Conservation (phyloP, 1,284 basidiomycete genomes). For the Ganoderma lingzhi region DNA sequence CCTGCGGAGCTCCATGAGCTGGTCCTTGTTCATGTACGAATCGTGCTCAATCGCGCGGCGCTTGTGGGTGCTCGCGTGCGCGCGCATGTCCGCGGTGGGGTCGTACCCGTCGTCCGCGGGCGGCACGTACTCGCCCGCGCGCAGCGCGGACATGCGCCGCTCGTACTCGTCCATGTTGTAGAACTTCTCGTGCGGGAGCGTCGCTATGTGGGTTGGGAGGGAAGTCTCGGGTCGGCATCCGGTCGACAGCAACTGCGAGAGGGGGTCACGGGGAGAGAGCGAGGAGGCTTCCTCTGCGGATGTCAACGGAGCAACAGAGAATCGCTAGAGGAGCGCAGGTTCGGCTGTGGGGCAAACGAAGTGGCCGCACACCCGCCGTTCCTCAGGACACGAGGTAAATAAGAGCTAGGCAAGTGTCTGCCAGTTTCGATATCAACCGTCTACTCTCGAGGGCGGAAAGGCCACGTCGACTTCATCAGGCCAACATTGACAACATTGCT, state of each 20-base stretch:
- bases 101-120: constrained; percentile 78
- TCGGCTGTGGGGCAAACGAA: no score
- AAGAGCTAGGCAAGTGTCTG: no score
- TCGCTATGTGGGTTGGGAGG: constrained; percentile 57
- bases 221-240: constrained; percentile 8
- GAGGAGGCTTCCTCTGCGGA: no score
- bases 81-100: constrained; percentile 80
- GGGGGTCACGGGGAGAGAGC: no score
- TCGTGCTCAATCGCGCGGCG: constrained; percentile 68
- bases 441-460: no score
- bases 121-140: constrained; percentile 80
- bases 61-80: constrained; percentile 73
- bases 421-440: no score
- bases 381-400: no score
- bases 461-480: no score
- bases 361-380: no score
- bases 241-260: neutral
- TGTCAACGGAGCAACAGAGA: no score
- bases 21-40: constrained; percentile 77
- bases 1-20: constrained; percentile 79
- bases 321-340: no score
- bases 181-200: constrained; percentile 91
- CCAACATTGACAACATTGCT: no score
- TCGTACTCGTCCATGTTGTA: constrained; percentile 88
- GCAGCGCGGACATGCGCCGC: constrained; percentile 80